Percentiles rank a stretch among this genome's conserved stretches.
phyloP scores from a whole-genome alignment of 805 yeast species.

The Saturnispora serradocipensis region DNA sequence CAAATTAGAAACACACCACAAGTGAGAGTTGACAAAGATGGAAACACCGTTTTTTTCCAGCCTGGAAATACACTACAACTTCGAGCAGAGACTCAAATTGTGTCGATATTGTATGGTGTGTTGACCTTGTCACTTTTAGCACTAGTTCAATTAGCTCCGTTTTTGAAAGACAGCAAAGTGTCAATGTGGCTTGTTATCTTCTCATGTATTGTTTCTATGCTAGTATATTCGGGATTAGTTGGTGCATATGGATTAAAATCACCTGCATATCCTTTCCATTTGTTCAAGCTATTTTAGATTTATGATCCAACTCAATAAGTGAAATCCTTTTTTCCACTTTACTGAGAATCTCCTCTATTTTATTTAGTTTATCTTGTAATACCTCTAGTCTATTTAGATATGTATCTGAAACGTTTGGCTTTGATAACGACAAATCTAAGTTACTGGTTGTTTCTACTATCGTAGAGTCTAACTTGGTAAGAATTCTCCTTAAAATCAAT shows the following conservation, averaged over 20 bases:
- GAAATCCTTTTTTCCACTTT: slow-evolving; percentile 30
- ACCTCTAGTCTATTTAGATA: slow-evolving; percentile 20
- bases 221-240: slow-evolving; percentile 41
- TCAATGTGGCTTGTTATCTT: slow-evolving; percentile 30
- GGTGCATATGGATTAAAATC: slow-evolving; percentile 62
- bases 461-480: slow-evolving; percentile 32
- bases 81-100: slow-evolving; percentile 83
- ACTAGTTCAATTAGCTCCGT: slow-evolving; percentile 50
- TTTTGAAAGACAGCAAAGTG: slow-evolving; percentile 36
- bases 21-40: slow-evolving; percentile 36
- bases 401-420: slow-evolving; percentile 12
- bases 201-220: slow-evolving; percentile 45
- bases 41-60: slow-evolving; percentile 30
- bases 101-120: slow-evolving; percentile 64
- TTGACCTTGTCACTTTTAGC: slow-evolving; percentile 52
- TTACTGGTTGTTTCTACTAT: slow-evolving; percentile 17
- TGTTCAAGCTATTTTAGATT: slow-evolving; percentile 21
- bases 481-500: slow-evolving; percentile 39
- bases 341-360: slow-evolving; percentile 24
- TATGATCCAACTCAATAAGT: not conserved
- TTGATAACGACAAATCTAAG: slow-evolving; percentile 2
- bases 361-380: slow-evolving; percentile 19
- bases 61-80: slow-evolving; percentile 68
- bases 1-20: slow-evolving; percentile 68
- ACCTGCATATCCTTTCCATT: slow-evolving; percentile 64